Evolutionary conservation across 1,284 basidiomycete species (phyloP).

Genomic region (Stygiomarasmius scandens): DNA sequence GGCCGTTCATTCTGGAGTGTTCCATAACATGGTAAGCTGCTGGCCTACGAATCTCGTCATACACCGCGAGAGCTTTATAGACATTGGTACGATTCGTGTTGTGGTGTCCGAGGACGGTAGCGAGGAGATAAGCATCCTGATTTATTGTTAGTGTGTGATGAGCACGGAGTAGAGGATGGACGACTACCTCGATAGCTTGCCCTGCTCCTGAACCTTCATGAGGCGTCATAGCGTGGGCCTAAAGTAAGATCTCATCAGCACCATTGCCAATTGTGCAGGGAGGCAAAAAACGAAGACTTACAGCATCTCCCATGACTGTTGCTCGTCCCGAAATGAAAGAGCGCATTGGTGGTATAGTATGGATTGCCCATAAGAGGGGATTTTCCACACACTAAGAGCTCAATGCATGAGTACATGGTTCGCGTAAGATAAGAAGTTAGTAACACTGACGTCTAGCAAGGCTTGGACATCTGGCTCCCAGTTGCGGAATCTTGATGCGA

Average conservation of each 20-base stretch:
- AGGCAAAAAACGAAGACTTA: constrained; percentile 21
- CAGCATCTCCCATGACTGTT: constrained; percentile 51
- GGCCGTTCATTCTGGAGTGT: constrained; percentile 47
- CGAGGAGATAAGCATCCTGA: constrained; percentile 42
- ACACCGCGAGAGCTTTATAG: constrained; percentile 32
- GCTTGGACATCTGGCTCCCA: constrained; percentile 43
- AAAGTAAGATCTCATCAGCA: too few relatives aligned
- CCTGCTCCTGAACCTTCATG: constrained; percentile 44
- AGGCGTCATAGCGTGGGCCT: constrained; percentile 44
- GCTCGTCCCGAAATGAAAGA: constrained; percentile 39
- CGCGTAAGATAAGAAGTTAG: not conserved
- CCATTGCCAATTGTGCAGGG: not conserved
- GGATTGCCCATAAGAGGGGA: constrained; percentile 48
- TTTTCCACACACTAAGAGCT: constrained; percentile 38
- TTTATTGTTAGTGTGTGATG: too few relatives aligned
- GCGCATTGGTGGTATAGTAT: constrained; percentile 40
- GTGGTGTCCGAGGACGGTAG: constrained; percentile 45
- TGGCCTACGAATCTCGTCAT: constrained; percentile 28
- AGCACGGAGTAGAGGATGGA: too few relatives aligned
- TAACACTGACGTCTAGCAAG: constrained; percentile 32
- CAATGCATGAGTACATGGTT: too few relatives aligned
- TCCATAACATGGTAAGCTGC: constrained; percentile 40
- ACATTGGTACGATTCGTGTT: constrained; percentile 39
- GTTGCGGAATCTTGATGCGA: constrained; percentile 27
- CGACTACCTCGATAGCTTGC: constrained; percentile 40